A percentile compares a stretch with the other conserved stretches of the same genome.
These are phyloP conservation scores for Suillus fuscotomentosus DNA, from an alignment of 768 basidiomycete genomes.

Conservation along the genomic window DNA sequence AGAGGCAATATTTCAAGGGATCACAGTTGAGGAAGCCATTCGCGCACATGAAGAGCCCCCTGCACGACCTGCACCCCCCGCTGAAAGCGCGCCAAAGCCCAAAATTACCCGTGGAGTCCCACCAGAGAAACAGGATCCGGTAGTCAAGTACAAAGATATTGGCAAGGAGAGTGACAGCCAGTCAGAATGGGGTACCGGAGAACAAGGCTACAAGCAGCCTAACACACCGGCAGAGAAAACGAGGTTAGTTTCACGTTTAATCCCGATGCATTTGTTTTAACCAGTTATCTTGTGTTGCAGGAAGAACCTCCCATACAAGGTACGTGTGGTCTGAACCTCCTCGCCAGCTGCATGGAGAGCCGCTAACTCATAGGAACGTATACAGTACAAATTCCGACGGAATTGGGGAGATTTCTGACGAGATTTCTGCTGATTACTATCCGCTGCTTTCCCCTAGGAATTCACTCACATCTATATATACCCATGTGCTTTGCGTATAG, in stretches of 20 bases:
- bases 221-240: constrained; percentile 72
- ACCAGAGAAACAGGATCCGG: constrained; percentile 72
- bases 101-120: constrained; percentile 56
- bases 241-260: constrained; percentile 44
- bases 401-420: constrained; percentile 84
- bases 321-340: constrained; percentile 45
- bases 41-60: constrained; percentile 46
- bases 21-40: constrained; percentile 71
- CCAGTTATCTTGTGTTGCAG: constrained; percentile 30
- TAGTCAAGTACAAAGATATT: constrained; percentile 56
- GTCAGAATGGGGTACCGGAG: constrained; percentile 72
- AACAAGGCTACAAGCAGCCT: constrained; percentile 71
- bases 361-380: constrained; percentile 53
- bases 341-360: constrained; percentile 23
- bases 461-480: constrained; percentile 27
- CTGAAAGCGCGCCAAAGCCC: constrained; percentile 35
- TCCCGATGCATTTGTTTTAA: background rate
- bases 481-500: constrained; percentile 18
- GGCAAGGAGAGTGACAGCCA: constrained; percentile 49
- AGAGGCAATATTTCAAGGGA: constrained; percentile 83
- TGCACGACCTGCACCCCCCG: constrained; percentile 14
- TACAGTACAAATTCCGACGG: constrained; percentile 89
- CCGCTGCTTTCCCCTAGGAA: constrained; percentile 13
- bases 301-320: constrained; percentile 89
- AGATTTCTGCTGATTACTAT: constrained; percentile 9